Evolutionary conservation across 495 filamentous ascomycete genomes (phyloP).

Genomic region (Opeltia flavorubescens): DNA sequence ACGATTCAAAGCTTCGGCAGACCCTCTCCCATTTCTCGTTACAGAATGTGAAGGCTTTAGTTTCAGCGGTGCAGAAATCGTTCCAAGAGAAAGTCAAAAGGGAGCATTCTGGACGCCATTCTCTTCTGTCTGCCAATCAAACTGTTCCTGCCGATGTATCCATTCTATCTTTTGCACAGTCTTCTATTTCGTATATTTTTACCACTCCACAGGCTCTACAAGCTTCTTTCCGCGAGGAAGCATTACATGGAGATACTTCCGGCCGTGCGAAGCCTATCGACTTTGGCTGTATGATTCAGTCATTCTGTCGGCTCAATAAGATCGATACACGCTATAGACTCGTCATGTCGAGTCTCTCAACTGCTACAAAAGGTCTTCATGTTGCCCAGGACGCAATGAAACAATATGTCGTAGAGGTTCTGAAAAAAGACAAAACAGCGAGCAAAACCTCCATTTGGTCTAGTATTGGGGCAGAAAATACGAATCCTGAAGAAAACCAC

Average conservation of each 20-base stretch:
- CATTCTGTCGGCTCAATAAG: background rate
- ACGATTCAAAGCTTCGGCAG: background rate
- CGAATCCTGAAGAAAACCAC: background rate
- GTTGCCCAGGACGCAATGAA: no score
- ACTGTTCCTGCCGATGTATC: background rate
- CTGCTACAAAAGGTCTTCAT: background rate
- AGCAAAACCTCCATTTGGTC: no score
- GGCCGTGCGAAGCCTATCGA: background rate
- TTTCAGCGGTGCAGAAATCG: background rate
- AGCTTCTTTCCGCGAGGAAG: background rate
- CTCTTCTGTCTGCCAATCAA: no score
- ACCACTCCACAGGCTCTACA: background rate
- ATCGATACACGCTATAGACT: background rate
- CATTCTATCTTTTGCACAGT: background rate
- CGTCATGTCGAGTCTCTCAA: background rate
- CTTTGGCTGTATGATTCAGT: background rate
- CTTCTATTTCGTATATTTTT: background rate
- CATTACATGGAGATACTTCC: background rate
- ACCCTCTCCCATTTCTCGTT: background rate
- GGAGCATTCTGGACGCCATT: background rate
- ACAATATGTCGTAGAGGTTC: no score
- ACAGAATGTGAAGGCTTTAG: background rate
- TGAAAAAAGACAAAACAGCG: no score
- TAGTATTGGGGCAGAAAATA: no score
- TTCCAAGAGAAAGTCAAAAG: background rate